Evolutionary conservation across 2,329 filamentous ascomycete species (phyloP).

Genomic region (Pseudogymnoascus sp.): DNA sequence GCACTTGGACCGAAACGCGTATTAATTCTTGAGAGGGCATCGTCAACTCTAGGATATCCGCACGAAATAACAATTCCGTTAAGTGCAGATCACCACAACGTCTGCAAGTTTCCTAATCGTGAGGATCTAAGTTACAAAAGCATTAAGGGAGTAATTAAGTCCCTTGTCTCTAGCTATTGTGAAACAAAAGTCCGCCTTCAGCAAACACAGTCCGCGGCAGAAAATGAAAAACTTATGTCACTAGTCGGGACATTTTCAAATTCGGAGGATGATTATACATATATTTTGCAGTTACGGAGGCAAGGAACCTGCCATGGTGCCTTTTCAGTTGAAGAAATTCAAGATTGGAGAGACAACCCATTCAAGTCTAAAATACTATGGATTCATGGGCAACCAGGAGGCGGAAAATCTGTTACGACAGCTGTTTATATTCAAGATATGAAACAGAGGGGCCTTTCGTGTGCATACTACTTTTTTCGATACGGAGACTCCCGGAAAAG

Average conservation of each 20-base stretch:
- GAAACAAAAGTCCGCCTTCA: not conserved
- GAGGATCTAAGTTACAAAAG: conserved; percentile 33
- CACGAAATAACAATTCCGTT: conserved; percentile 23
- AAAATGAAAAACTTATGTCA: not conserved
- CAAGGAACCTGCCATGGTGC: conserved; percentile 24
- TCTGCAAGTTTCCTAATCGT: conserved; percentile 29
- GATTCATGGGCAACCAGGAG: conserved; percentile 26
- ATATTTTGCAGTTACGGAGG: conserved; percentile 19
- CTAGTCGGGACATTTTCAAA: not conserved
- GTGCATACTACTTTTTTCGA: conserved; percentile 30
- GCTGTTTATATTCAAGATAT: conserved; percentile 27
- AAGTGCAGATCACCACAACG: conserved; percentile 30
- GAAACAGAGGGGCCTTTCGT: conserved; percentile 14
- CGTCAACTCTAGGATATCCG: conserved; percentile 26
- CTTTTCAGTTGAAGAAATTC: conserved; percentile 15
- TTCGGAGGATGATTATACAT: conserved; percentile 18
- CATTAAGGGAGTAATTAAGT: conserved; percentile 24
- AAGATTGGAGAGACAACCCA: conserved; percentile 9
- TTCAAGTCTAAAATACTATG: conserved; percentile 24
- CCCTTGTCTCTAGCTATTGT: not conserved
- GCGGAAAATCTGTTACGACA: conserved; percentile 32
- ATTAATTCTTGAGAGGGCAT: conserved; percentile 26
- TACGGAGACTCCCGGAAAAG: conserved; percentile 26
- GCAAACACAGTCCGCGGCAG: not conserved
- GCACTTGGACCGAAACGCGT: conserved; percentile 19